Percentiles rank a stretch among this genome's conserved stretches.
Conservation (phyloP, 768 basidiomycete species). For the Phaeolepiota aurea region DNA sequence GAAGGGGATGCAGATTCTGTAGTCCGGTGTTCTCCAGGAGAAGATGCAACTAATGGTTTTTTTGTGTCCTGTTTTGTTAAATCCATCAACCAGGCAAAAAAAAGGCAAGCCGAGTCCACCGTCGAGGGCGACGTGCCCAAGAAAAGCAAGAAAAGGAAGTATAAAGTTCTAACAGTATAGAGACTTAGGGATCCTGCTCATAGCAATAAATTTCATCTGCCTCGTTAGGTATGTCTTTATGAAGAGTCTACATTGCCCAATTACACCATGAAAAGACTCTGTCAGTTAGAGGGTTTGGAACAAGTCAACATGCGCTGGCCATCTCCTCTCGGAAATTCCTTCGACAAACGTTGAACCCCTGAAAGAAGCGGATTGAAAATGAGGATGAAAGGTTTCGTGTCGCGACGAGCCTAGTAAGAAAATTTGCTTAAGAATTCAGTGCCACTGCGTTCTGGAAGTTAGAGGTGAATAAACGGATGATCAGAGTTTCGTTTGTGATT, state of each 20-base stretch:
- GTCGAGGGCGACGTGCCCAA: not conserved
- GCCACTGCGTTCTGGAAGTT: constrained; percentile 35
- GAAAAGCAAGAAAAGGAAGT: constrained; percentile 8
- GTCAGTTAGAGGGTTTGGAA: too few species aligned
- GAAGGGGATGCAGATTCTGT: constrained; percentile 53
- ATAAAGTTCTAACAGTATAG: constrained; percentile 13
- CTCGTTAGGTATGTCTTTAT: too few species aligned
- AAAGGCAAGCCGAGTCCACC: constrained; percentile 18
- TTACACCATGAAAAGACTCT: too few species aligned
- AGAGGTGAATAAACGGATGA: constrained; percentile 23
- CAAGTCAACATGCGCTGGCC: too few species aligned
- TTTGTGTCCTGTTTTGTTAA: constrained; percentile 91
- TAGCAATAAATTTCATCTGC: too few species aligned
- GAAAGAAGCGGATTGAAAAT: not conserved
- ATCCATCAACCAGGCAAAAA: constrained; percentile 9
- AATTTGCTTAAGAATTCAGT: constrained; percentile 25
- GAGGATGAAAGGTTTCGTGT: not conserved
- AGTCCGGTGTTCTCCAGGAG: constrained; percentile 68
- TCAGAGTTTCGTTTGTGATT: constrained; percentile 13
- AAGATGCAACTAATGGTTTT: constrained; percentile 92
- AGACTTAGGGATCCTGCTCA: too few species aligned
- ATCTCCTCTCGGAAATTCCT: too few species aligned
- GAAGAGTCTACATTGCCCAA: too few species aligned
- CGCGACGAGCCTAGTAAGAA: constrained; percentile 19
- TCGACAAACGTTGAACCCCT: not conserved